Evolutionary conservation across 257 asterid genomes (phyloP).

Genomic region (Handroanthus guayacan): DNA sequence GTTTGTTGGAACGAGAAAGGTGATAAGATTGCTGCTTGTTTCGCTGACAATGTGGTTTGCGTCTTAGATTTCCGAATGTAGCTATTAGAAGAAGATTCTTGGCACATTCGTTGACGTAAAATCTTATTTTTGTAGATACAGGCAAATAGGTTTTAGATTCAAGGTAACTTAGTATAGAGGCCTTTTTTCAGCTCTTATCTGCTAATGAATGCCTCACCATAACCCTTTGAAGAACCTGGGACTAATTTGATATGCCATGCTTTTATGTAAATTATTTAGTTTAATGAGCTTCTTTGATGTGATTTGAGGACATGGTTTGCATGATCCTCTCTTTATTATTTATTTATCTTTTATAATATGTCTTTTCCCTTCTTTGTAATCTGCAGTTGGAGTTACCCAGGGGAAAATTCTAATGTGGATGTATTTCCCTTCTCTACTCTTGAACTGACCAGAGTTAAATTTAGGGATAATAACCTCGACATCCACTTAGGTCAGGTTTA

Average conservation of each 20-base stretch:
- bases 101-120: background rate
- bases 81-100: constrained; percentile 28
- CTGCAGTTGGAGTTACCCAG: background rate
- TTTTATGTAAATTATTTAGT: background rate
- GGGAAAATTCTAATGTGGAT: background rate
- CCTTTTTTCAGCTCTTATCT: background rate
- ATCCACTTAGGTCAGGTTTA: too few species aligned
- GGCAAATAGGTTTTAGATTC: background rate
- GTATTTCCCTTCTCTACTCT: too few species aligned
- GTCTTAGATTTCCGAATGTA: constrained; percentile 90
- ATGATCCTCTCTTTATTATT: background rate
- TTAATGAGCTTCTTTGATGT: background rate
- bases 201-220: background rate
- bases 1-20: constrained; percentile 99
- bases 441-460: too few species aligned
- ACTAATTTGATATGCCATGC: background rate
- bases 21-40: constrained; percentile 89
- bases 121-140: background rate
- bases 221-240: background rate
- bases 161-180: background rate
- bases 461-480: too few species aligned
- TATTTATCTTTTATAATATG: background rate
- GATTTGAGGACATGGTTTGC: background rate
- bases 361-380: background rate
- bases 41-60: constrained; percentile 86